Evolutionary conservation across 768 basidiomycete genomes (phyloP), one percentile per base, ranked within the genome.

Genomic region (Kwoniella dejecticola): DNA sequence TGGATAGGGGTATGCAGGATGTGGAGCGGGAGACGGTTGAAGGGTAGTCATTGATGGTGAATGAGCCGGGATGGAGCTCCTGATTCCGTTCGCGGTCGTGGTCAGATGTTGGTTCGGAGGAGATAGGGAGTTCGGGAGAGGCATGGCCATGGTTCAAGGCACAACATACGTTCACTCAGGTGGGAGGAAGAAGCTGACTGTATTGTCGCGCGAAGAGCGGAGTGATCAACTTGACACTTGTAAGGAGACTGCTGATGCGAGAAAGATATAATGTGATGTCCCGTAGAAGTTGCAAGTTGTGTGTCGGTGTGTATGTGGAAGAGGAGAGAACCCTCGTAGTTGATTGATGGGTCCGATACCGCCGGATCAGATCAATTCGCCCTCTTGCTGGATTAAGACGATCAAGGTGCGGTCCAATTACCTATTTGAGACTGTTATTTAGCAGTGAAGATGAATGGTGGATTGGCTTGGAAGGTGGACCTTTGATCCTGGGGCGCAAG

Each of bases 41-140:
- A 33, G 17, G 48, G 48, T 30, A n/a, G 27, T 50, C 46, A 47
- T 47, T 27, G 46, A 47, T 47, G 46, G 46, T 12, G 46, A 47
- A 26, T 47, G 46, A 8, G 24, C 13, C 13, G 24, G 27, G 12
- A 47, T 21, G 46, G 46, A 47, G 13, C 13, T 47, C 12, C 46
- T 24, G 27, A 27, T 23, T 24, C 24, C 27, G 24, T 47, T 15
- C 12, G 24, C 15, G 6, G 15, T 19, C n/a, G n/a, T n/a, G n/a
- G n/a, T n/a, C n/a, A n/a, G 27, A 15, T 27, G 5, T 24, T 24
- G 46, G 33, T 36, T n/a, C 33, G 46, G 24, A 24, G 46, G 15
- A 10, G 46, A 47, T 47, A 24, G 24, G 23, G 46, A 24, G 11
- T 47, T 47, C 15, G 24, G 10, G n/a, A 15, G 24, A 27, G 46